Base-by-base conservation (phyloP, 805 yeast genomes). In the Lachancea kluyveri region DNA sequence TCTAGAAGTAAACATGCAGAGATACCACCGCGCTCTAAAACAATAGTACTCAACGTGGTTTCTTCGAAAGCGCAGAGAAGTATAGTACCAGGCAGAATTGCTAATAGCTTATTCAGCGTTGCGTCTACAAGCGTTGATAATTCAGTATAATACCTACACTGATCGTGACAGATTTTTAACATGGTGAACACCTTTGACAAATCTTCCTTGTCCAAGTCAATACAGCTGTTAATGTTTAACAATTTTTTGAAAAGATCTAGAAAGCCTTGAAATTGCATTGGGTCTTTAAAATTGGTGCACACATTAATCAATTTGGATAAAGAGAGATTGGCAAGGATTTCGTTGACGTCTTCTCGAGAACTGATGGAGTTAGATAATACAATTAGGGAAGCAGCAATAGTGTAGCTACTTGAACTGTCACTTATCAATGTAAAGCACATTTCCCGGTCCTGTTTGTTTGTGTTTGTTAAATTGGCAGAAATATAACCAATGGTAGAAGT, bases 201-300 rank as follows among this genome's bases (percentile, higher is more conserved):
- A n/a, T 37, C 37, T 2, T 44, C 41, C 1, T 39, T 24, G 1
- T 38, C 17, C n/a, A 52, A 17, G 8, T 42, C 42, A 45, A 50
- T 46, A 3, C 43, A 41, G 27, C 35, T 48, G 3, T 45, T 32
- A 6, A 51, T 22, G 22, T 44, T 52, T 8, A 58, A 11, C 9
- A 50, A 29, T 37, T 58, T 58, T 24, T 40, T 51, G 4, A 47
- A 19, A 10, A 54, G 32, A 34, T 52, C 57, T 6, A 58, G 30
- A 22, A 45, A 46, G 2, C 62, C 60, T 37, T 56, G 60, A 23
- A 37, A 52, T 31, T 54, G 53, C 36, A 54, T 37, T 4, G 61
- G 60, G 28, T 58, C 63, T 15, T 35, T 43, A 8, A 57, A 34
- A 6, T 23, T 30, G 5, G 26, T 19, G 4, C 42, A 35, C 5